Evolutionary conservation across 192 early-diverging fungal species (phyloP).

Genomic region (Backusella australiensis): DNA sequence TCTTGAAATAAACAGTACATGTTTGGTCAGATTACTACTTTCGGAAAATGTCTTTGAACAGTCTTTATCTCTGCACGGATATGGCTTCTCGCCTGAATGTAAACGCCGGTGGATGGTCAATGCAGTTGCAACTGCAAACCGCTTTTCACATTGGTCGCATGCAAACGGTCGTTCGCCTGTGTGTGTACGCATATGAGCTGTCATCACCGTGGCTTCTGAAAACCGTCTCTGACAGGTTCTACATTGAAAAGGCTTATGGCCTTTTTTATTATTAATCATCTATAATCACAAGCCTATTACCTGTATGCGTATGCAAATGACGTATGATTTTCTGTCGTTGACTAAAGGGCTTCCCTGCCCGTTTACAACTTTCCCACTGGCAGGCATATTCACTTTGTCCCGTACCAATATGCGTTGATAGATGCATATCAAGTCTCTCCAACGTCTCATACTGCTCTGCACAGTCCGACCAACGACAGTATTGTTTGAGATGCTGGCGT

Average conservation of each 20-base stretch:
- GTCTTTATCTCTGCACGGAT: constrained; percentile 49
- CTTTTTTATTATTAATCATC: constrained; percentile 24
- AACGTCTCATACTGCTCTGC: constrained; percentile 53
- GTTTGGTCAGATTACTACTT: constrained; percentile 55
- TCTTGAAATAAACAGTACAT: too few relatives aligned
- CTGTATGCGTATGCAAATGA: constrained; percentile 84
- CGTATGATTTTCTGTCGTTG: constrained; percentile 65
- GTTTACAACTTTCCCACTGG: constrained; percentile 49
- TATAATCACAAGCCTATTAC: constrained; percentile 5
- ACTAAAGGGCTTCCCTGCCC: constrained; percentile 46
- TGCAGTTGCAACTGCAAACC: constrained; percentile 67
- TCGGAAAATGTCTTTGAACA: constrained; percentile 57
- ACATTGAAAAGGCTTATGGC: constrained; percentile 82
- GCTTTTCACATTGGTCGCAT: constrained; percentile 64
- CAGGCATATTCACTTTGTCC: constrained; percentile 57
- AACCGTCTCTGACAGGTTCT: constrained; percentile 73
- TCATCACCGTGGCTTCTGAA: constrained; percentile 77
- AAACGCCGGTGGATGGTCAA: constrained; percentile 69
- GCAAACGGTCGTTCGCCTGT: constrained; percentile 75
- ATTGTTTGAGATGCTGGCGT: constrained; percentile 61
- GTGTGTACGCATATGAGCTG: constrained; percentile 74
- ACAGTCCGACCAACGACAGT: constrained; percentile 75
- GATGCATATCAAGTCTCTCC: constrained; percentile 61
- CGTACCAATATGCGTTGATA: constrained; percentile 62
- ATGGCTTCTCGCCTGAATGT: constrained; percentile 63